Evolutionary conservation across 176 grass and related monocot genomes (phyloP), one percentile per base, ranked within the genome.

Genomic region (Oryza rufipogon): DNA sequence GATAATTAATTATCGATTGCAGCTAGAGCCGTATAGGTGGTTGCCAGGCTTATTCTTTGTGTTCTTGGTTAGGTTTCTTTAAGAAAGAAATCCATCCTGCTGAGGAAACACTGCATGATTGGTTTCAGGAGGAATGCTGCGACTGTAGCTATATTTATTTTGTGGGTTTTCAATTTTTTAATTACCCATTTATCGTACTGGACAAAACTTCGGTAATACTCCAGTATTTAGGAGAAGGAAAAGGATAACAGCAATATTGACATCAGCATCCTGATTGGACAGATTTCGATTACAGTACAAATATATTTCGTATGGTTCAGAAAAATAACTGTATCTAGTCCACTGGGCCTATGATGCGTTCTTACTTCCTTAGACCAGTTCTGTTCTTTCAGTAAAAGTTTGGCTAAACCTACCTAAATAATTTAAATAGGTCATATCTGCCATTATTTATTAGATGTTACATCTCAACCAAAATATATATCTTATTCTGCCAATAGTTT

Each of bases 31-130:
- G 47, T 80, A 75, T 69, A 80, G 75, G 80, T 74, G 75, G 80
- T 75, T 75, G 80, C 60, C 28, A 83, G 70, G 84, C 71, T 83
- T 83, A 86, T 90, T 81, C 88, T 68, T 86, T 90, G 88, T 86
- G 48, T 87, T 80, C 69, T 75, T 83, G 75, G 63, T 34, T 69
- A 63, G 69, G 75, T 87, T 48, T 83, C 85, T 76, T 86, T 11
- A 45, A 41, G 49, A 44, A 68, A 84, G 22, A 64, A 74, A 78
- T 51, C 19, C 11, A 78, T 41, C 19, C 11, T 13, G 19, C 30
- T 39, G 6, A 11, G 25, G 14, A 75, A 87, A 36, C 48, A n/a
- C 75, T 49, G 56, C 75, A 84, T 68, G 81, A 79, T 68, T 73
- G 25, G 60, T 47, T 66, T 79, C 68, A 33, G 33, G 6, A 48